Evolutionary conservation across 495 filamentous ascomycete species (phyloP).

Genomic region (Hapsidospora chrysogenum): DNA sequence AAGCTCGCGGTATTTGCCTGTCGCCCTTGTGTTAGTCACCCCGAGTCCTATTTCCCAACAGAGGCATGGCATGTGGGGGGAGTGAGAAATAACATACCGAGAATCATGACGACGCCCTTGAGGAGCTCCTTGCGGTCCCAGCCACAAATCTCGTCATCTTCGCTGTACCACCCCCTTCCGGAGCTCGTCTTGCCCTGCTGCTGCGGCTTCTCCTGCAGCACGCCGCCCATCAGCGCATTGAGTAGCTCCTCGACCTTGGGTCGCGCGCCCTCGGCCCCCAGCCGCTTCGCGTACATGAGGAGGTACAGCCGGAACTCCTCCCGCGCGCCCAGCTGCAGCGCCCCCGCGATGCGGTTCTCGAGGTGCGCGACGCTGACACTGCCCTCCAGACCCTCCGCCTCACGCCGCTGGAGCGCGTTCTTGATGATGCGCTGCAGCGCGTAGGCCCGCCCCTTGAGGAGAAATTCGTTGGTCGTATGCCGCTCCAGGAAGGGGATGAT

Average conservation of each 20-base stretch:
- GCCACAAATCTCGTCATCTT: conserved; percentile 60
- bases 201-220: conserved; percentile 35
- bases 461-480: conserved; percentile 79
- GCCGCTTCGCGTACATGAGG: conserved; percentile 89
- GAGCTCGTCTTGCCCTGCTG: conserved; percentile 35
- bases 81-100: conserved; percentile 55
- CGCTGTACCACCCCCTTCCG: conserved; percentile 36
- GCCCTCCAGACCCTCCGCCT: conserved; percentile 83
- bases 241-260: conserved; percentile 85
- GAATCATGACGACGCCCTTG: conserved; percentile 75
- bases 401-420: conserved; percentile 64
- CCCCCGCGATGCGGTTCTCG: conserved; percentile 86
- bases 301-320: conserved; percentile 87
- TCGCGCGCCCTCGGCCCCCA: conserved; percentile 76
- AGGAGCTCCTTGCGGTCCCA: conserved; percentile 75
- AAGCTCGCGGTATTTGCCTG: conserved; percentile 85
- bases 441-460: conserved; percentile 82
- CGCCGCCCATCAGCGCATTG: conserved; percentile 57
- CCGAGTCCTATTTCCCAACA: no score
- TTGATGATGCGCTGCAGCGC: conserved; percentile 83
- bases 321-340: conserved; percentile 63
- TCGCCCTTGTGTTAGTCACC: conserved; percentile 17
- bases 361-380: conserved; percentile 86
- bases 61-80: neutral
- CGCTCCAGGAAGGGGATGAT: conserved; percentile 87